Evolutionary conservation across 768 basidiomycete species (phyloP), one percentile per base, ranked within the genome.

Genomic region (Serendipita vermifera): DNA sequence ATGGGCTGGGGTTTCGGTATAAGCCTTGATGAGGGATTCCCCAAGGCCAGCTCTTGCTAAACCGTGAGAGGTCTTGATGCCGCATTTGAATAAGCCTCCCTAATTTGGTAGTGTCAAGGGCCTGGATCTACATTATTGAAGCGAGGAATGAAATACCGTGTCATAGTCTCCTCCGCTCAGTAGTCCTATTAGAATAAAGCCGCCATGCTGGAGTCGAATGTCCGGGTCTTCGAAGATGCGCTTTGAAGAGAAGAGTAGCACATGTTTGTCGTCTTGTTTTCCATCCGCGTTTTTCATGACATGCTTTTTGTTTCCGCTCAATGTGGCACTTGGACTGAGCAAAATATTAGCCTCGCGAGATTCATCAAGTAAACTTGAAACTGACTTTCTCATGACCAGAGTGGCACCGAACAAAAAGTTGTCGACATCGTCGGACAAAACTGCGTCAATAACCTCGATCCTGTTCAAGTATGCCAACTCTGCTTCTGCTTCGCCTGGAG

Each of bases 401-500:
- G 70, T 76, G 1, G 89, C 91, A 20, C 92, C 91, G 59, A 97
- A 97, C 2, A 96, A 69, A 64, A 94, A 84, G 55, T 81, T 92
- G 64, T 97, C 92, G 1, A 92, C 91, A 63, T 96, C 93, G 66
- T 97, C 93, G 0, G 92, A 87, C 39, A 93, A 74, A 24, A 96
- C 78, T 0, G 83, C 88, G 64, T 97, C 93, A 56, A 97, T 85
- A 54, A 85, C 67, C 2, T 89, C 89, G 38, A 82, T 77, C 3
- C 77, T 73, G 62, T 90, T 92, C 55, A 97, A 73, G 59, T 87
- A 83, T 0, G 92, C 92, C 2, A 97, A 73, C 64, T 94, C 92
- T 0, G 92, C 92, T 67, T 97, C 93, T 0, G 93, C 93, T 68
- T 96, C 93, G 15, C 89, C 91, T 4, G 92, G 92, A 14, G 90